Percentiles rank a stretch among this genome's conserved stretches.
phyloP scores from a whole-genome alignment of 2,329 filamentous ascomycete genomes.

The Trichoderma hamatum region DNA sequence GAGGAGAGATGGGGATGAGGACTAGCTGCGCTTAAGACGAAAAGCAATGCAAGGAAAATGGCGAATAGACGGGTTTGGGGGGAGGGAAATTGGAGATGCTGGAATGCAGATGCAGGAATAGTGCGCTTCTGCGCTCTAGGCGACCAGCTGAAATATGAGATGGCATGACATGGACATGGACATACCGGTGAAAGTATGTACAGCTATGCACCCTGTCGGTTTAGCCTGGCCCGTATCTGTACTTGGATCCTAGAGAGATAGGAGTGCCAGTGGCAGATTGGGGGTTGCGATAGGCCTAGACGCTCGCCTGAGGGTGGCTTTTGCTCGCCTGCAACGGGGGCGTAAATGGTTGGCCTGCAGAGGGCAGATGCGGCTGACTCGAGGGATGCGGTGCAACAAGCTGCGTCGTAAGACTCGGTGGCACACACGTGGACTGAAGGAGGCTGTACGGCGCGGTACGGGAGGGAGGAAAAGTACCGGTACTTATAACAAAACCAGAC shows the following conservation, averaged over 20 bases:
- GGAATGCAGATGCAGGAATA: neutral
- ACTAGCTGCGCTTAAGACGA: neutral
- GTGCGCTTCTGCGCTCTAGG: neutral
- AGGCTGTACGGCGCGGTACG: constrained; percentile 11
- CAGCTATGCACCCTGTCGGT: neutral
- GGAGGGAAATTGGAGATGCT: neutral
- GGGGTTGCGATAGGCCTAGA: neutral
- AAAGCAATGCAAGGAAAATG: neutral
- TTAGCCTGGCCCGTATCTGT: neutral
- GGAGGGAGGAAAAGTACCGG: neutral
- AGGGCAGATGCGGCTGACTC: constrained; percentile 16
- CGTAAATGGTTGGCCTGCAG: constrained; percentile 4
- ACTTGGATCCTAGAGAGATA: neutral
- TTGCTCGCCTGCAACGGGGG: constrained; percentile 8
- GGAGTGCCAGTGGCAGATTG: neutral
- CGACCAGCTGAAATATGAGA: neutral
- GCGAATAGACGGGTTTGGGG: neutral
- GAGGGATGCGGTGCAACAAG: constrained; percentile 3
- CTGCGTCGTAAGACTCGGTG: constrained; percentile 19
- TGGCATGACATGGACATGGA: neutral
- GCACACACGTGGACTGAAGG: constrained; percentile 18
- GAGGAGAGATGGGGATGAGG: neutral
- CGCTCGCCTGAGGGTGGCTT: neutral
- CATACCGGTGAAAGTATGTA: neutral
- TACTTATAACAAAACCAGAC: neutral